Evolutionary conservation across 306 rosid genomes (phyloP), one percentile per base, ranked within the genome.

Genomic region (Trifolium repens): DNA sequence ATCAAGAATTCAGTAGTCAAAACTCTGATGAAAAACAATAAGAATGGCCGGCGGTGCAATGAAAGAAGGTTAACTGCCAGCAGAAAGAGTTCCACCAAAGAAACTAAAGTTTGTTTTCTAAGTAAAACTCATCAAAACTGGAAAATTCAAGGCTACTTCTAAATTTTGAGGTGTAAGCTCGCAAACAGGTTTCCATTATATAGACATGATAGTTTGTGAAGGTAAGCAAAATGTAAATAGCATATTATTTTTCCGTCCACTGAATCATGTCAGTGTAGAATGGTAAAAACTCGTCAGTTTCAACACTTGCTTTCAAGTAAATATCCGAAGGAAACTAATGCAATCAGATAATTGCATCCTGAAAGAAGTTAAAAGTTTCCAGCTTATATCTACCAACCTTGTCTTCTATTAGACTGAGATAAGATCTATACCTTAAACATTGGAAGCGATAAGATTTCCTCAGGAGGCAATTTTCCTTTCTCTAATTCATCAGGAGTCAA

Each of bases 371-470:
- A 26, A 58, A 7, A 27, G 64, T 58, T 58, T 58, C 64, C n/a
- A 58, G 4, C 39, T 11, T 61, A 61, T 0, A 15, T 32, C 19
- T 14, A 32, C 12, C 61, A 32, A 32, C 9, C 11, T 15, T 34
- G 22, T 7, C 67, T 61, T 61, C 24, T 15, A 61, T 32, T 15
- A 61, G 43, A 37, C 44, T 32, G 67, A 34, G 67, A 32, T 61
- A 61, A 15, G 44, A 61, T 61, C 43, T 71, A 80, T 86, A 94
- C 98, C 97, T 91, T 94, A 80, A 91, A 94, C 94, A 86, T 92
- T 53, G 98, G 97, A 77, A 94, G 96, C 6, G 98, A 91, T 81
- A 94, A 85, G 69, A 91, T 82, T 71, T 90, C 96, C 89, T 91
- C 96, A 8, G 91, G 96, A 73, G 92, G 96, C 77, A 90, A 84